These are phyloP conservation scores for Acer campestre DNA, from an alignment of 345 rosid species.

Conservation along the genomic window DNA sequence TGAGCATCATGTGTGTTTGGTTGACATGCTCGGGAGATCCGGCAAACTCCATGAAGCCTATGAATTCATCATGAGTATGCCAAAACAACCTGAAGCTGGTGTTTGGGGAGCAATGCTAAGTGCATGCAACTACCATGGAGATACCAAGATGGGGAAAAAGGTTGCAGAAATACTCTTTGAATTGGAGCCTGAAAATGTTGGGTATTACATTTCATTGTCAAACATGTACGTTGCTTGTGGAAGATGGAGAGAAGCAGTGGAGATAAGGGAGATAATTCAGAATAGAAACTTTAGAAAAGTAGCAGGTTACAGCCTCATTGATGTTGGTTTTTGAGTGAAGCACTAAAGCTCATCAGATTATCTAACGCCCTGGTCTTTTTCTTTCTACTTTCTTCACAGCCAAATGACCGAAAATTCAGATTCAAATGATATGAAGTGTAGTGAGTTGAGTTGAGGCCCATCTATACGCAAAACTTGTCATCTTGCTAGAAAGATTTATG, in stretches of 20 bases:
- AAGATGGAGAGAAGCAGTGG: conserved; percentile 54
- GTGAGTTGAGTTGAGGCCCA: too few relatives aligned
- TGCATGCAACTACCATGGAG: conserved; percentile 53
- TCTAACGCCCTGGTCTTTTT: too few relatives aligned
- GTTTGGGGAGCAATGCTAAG: conserved; percentile 63
- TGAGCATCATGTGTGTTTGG: conserved; percentile 50
- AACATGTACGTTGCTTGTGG: conserved; percentile 50
- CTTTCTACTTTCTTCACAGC: too few relatives aligned
- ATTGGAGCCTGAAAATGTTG: conserved; percentile 56
- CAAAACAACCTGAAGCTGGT: conserved; percentile 39
- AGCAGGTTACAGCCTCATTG: conserved; percentile 46
- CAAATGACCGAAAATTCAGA: too few relatives aligned
- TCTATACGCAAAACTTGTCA: too few relatives aligned
- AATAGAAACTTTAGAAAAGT: conserved; percentile 40
- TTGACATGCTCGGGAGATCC: conserved; percentile 60
- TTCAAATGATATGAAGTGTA: too few relatives aligned
- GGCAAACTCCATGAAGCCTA: conserved; percentile 58
- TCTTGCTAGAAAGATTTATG: too few relatives aligned
- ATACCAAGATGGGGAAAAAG: conserved; percentile 43
- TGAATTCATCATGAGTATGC: conserved; percentile 40
- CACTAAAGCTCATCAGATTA: background rate
- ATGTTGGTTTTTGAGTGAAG: conserved; percentile 20
- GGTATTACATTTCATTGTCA: conserved; percentile 47
- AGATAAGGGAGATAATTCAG: conserved; percentile 36
- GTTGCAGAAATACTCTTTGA: conserved; percentile 56